Base-by-base conservation (phyloP, 139 green algal species). In the Picochlorum sp. region DNA sequence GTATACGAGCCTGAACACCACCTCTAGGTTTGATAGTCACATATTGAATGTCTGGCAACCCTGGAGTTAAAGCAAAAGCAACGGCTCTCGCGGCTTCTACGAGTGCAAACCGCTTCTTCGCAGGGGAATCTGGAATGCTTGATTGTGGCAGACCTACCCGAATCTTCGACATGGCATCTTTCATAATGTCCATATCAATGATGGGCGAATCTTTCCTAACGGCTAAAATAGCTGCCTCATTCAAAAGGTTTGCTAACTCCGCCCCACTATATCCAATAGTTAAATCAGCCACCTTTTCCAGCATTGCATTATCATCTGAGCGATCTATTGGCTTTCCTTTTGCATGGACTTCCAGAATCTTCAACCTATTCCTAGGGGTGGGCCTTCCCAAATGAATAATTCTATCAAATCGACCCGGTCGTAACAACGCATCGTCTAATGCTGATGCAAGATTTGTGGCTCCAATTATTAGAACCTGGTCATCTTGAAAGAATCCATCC, bases 221-320 rank as follows among this genome's bases (percentile, higher is more conserved):
- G 61, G 69, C 67, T 20, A 90, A 66, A 67, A 90, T 90, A 61
- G 85, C 79, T 24, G 71, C 75, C 65, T 91, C 83, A 60, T 91
- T 91, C 37, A 91, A 69, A 30, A 89, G 68, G 72, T 90, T 90
- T 52, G 83, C 83, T 41, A 91, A 71, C 67, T 87, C 83, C 24
- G 85, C 85, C 28, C 85, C 85, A 16, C 62, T 74, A 52, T 79
- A 85, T 45, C 81, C 83, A 23, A 85, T 76, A 18, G 81, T 72
- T n/a, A 82, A 67, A 57, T 75, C 69, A 6, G 81, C 81, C n/a
- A 73, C 63, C 15, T 68, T 45, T 62, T 64, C 62, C 54, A 89
- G 63, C 56, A 83, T 34, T 6, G 60, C 65, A 23, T 88, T 77
- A 30, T 71, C 67, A 24, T 78, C 65, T 14, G 44, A 57, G 8